Evolutionary conservation across 2,329 filamentous ascomycete genomes (phyloP).

Genomic region (Arthrobotrys pseudoclavata): DNA sequence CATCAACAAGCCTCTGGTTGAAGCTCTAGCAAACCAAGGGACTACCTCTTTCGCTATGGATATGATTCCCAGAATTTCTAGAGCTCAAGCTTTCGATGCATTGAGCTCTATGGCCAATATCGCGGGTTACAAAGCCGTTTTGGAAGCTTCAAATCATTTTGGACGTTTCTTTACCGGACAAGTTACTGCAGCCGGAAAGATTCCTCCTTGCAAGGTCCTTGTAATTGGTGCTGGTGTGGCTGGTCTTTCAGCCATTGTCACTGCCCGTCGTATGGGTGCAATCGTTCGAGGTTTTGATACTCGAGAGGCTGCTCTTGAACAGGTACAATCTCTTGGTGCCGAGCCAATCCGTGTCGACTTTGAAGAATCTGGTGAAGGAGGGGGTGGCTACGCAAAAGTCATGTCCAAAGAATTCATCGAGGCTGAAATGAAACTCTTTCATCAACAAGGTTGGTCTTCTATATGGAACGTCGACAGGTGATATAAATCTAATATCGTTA

Average conservation of each 20-base stretch:
- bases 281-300: conserved; percentile 93
- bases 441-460: conserved; percentile 76
- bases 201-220: conserved; percentile 89
- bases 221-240: conserved; percentile 93
- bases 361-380: conserved; percentile 84
- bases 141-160: conserved; percentile 90
- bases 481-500: conserved; percentile 9
- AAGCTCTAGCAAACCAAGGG: conserved; percentile 78
- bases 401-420: conserved; percentile 96
- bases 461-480: neutral
- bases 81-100: conserved; percentile 73
- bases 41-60: conserved; percentile 91
- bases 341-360: conserved; percentile 85
- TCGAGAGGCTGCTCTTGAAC: conserved; percentile 86
- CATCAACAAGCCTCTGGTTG: conserved; percentile 82
- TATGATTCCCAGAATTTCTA: conserved; percentile 88
- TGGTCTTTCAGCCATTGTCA: conserved; percentile 87
- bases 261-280: conserved; percentile 84
- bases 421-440: conserved; percentile 92
- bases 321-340: conserved; percentile 89
- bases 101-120: conserved; percentile 91
- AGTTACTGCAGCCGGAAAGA: conserved; percentile 86
- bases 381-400: conserved; percentile 90
- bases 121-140: conserved; percentile 89
- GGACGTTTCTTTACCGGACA: conserved; percentile 90